These are phyloP conservation scores for Stephanodiscus minutulus DNA, from an alignment of 108 stramenopile species.

Conservation along the genomic window DNA sequence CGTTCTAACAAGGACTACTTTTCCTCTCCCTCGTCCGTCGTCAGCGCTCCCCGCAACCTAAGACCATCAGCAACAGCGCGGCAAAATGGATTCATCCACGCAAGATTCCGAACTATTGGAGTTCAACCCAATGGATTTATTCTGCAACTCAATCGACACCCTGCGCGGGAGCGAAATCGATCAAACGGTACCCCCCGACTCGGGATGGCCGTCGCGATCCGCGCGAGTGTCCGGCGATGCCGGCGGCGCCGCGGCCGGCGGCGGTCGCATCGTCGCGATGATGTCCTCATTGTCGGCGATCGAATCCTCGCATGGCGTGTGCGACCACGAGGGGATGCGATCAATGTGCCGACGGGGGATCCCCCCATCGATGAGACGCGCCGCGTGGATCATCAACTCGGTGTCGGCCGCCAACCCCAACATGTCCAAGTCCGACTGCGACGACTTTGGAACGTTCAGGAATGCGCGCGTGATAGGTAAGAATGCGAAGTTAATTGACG, in stretches of 20 bases:
- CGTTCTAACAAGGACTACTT: too few relatives aligned
- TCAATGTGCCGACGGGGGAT: constrained; percentile 35
- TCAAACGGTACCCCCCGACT: constrained; percentile 23
- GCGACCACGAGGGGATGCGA: constrained; percentile 26
- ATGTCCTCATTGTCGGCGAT: neutral
- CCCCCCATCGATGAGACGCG: constrained; percentile 40
- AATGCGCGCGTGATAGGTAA: constrained; percentile 65
- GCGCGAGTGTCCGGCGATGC: neutral
- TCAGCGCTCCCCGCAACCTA: too few relatives aligned
- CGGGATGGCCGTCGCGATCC: constrained; percentile 30
- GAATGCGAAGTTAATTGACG: neutral
- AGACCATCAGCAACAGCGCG: too few relatives aligned
- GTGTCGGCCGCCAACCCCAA: constrained; percentile 31
- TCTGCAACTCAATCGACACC: constrained; percentile 36
- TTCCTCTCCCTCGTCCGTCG: too few relatives aligned
- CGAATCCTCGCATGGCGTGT: neutral
- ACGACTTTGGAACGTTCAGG: constrained; percentile 51
- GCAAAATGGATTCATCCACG: constrained; percentile 4
- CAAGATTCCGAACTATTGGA: constrained; percentile 12
- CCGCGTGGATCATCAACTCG: constrained; percentile 46
- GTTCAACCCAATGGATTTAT: constrained; percentile 40
- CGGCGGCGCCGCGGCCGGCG: neutral
- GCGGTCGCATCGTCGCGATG: neutral
- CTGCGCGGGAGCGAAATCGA: constrained; percentile 23
- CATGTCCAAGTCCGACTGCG: constrained; percentile 26